Evolutionary conservation across 495 filamentous ascomycete genomes (phyloP).

Genomic region (Penicillium lagena): DNA sequence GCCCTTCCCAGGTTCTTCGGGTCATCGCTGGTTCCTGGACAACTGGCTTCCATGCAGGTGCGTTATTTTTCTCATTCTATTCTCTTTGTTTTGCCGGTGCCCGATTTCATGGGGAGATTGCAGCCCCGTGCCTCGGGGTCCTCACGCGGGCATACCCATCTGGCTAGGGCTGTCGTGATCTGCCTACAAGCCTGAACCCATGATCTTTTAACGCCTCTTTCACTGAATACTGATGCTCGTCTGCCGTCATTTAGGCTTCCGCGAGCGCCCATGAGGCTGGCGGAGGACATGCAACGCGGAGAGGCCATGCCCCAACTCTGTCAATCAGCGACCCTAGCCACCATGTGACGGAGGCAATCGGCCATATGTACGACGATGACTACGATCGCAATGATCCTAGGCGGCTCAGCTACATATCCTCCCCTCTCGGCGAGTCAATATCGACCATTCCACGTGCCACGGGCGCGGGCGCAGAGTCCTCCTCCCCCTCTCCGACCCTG

Average conservation of each 20-base stretch:
- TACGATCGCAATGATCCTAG: constrained; percentile 57
- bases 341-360: constrained; percentile 97
- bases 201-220: not conserved
- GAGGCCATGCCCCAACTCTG: constrained; percentile 59
- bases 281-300: constrained; percentile 46
- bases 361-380: constrained; percentile 88
- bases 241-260: constrained; percentile 35
- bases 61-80: constrained; percentile 11
- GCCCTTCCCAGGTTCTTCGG: constrained; percentile 22
- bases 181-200: too few relatives aligned
- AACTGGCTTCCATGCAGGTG: constrained; percentile 40
- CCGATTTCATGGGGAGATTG: not conserved
- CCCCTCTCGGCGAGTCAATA: constrained; percentile 43
- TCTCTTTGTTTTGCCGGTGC: not conserved
- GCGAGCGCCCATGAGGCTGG: constrained; percentile 46
- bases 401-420: constrained; percentile 59
- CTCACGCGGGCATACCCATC: too few relatives aligned
- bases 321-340: constrained; percentile 79
- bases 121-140: not conserved
- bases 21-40: constrained; percentile 21
- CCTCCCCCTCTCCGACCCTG: constrained; percentile 26
- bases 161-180: too few relatives aligned
- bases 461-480: constrained; percentile 39
- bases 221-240: constrained; percentile 4
- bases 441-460: constrained; percentile 36